Evolutionary conservation across 2,329 filamentous ascomycete genomes (phyloP), one percentile per base, ranked within the genome.

Genomic region (Fusarium anguioides): DNA sequence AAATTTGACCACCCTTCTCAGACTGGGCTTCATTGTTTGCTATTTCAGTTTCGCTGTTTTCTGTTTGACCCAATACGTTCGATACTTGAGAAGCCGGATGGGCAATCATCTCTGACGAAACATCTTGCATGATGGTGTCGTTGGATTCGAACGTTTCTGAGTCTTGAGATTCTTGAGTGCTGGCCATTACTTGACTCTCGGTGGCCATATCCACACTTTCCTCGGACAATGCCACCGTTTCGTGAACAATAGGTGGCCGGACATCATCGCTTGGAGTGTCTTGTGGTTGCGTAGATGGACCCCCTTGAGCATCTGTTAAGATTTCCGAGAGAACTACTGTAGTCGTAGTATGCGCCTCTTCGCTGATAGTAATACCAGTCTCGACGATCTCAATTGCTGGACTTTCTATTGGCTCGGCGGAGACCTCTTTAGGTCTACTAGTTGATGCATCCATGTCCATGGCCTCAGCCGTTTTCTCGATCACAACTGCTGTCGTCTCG

Each of bases 381-480:
- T 72, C 58, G 54, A 31, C 11, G 39, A 58, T 53, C 40, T 55
- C 57, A 26, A 48, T 36, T 15, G 44, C 39, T 39, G 55, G 26
- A 7, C 49, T 49, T 24, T 51, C 42, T 24, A 44, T 52, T 46
- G 40, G 45, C n/a, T 53, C 41, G 5, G 41, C 17, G n/a, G 41
- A 20, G 24, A 54, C 27, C 15, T 51, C 39, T 15, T 27, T 20
- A 18, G 39, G 23, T 23, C 15, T n/a, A 27, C 47, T 59, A 21
- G 41, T 39, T 17, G 37, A 27, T 46, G 64, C 52, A 39, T 73
- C 68, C 35, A 73, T 27, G 6, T 73, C 71, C 71, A 73, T 72
- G 39, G 57, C 57, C n/a, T 72, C 63, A 45, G 37, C 26, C 12
- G 48, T 20, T 50, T 50, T 49, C 27, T 63, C 48, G 9, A 26